Conservation (phyloP, 2,329 filamentous ascomycete species). For the Tothia fuscella region DNA sequence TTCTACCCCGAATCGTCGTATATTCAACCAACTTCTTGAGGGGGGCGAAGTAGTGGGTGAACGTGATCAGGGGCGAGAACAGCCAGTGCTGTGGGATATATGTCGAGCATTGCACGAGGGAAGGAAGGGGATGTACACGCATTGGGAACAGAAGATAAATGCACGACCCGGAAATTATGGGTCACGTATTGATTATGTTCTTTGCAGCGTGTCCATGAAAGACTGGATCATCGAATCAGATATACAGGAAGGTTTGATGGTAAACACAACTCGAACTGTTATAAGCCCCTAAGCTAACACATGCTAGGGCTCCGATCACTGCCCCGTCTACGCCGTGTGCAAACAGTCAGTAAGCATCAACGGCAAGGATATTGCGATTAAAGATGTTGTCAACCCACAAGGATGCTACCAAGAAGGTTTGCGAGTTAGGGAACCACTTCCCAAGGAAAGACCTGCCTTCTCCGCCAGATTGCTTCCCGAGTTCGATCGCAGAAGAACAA, state of each 20-base stretch:
- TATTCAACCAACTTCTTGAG: constrained; percentile 78
- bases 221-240: constrained; percentile 69
- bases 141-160: constrained; percentile 92
- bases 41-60: constrained; percentile 56
- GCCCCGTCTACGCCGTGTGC: constrained; percentile 73
- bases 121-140: constrained; percentile 88
- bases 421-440: constrained; percentile 53
- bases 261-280: constrained; percentile 17
- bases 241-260: constrained; percentile 83
- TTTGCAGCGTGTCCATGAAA: constrained; percentile 69
- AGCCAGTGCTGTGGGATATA: constrained; percentile 68
- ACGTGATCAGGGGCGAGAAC: constrained; percentile 56
- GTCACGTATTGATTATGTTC: constrained; percentile 83
- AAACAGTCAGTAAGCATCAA: constrained; percentile 48
- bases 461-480: constrained; percentile 80
- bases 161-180: constrained; percentile 93
- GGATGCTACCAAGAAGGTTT: constrained; percentile 59
- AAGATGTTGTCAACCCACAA: constrained; percentile 66
- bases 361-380: constrained; percentile 40
- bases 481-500: constrained; percentile 72
- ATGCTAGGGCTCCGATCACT: constrained; percentile 78
- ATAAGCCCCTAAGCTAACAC: neutral
- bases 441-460: constrained; percentile 55
- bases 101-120: constrained; percentile 68
- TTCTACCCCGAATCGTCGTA: constrained; percentile 55